A percentile compares a stretch with the other conserved stretches of the same genome.
These are phyloP conservation scores for Malus asiatica DNA, from an alignment of 306 rosid species.

Conservation along the genomic window DNA sequence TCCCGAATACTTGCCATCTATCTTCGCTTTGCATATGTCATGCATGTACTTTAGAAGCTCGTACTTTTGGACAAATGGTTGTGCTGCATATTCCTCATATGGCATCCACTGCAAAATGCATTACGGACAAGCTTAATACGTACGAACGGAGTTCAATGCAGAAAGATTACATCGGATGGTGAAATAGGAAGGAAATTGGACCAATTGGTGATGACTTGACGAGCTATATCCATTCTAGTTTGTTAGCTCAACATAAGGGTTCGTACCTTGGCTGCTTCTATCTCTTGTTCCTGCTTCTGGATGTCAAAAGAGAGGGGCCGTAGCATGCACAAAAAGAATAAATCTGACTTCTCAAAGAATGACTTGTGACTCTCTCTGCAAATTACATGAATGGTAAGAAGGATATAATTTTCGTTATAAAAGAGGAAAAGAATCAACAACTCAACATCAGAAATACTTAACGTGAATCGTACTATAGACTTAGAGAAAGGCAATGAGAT, in stretches of 20 bases:
- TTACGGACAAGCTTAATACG: background rate
- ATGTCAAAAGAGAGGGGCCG: constrained; percentile 59
- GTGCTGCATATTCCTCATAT: constrained; percentile 57
- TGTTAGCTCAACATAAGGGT: background rate
- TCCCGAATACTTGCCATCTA: constrained; percentile 47
- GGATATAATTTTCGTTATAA: background rate
- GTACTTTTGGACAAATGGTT: constrained; percentile 37
- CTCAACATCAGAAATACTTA: background rate
- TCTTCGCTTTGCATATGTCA: constrained; percentile 46
- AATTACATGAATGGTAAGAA: background rate
- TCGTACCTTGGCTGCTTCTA: constrained; percentile 70
- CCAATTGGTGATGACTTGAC: background rate
- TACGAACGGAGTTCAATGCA: background rate
- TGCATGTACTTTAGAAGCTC: constrained; percentile 28
- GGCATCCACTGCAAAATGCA: constrained; percentile 71
- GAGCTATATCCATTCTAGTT: background rate
- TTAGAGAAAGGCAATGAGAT: background rate
- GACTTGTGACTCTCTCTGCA: constrained; percentile 67
- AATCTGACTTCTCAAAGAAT: constrained; percentile 73
- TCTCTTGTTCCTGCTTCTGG: constrained; percentile 61
- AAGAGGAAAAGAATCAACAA: background rate
- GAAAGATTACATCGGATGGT: no score
- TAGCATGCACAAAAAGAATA: constrained; percentile 68
- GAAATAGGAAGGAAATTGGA: no score
- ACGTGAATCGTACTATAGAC: background rate